Percentiles rank a stretch among this genome's conserved stretches.
These are phyloP conservation scores for Phytophthora syringae DNA, from an alignment of 352 stramenopile species.

Conservation along the genomic window DNA sequence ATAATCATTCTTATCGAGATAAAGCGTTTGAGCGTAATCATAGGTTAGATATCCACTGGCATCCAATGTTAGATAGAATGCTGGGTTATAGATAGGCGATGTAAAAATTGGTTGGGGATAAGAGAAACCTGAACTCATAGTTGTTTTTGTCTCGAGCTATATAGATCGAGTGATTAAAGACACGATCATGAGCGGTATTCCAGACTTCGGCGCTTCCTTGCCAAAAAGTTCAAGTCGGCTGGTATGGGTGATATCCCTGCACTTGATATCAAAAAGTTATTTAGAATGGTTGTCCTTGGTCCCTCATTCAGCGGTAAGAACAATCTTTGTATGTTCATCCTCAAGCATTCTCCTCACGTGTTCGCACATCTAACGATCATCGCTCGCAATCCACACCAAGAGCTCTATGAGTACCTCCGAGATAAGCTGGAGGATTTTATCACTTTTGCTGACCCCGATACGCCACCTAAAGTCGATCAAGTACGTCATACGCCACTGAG, in stretches of 20 bases:
- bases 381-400: slow-evolving; percentile 26
- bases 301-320: slow-evolving; percentile 23
- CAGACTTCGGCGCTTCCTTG: slow-evolving; percentile 9
- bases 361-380: slow-evolving; percentile 22
- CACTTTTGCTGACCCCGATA: slow-evolving; percentile 14
- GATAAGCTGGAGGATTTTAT: slow-evolving; percentile 30
- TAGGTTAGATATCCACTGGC: slow-evolving; percentile 12
- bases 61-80: slow-evolving; percentile 21
- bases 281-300: slow-evolving; percentile 25
- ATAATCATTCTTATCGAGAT: slow-evolving; percentile 22
- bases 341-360: slow-evolving; percentile 8
- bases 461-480: slow-evolving; percentile 9
- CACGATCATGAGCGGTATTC: slow-evolving; percentile 18
- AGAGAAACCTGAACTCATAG: slow-evolving; percentile 26
- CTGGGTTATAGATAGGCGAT: slow-evolving; percentile 25
- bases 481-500: slow-evolving; percentile 11
- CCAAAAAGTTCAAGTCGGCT: slow-evolving; percentile 21
- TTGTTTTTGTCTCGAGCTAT: slow-evolving; percentile 25
- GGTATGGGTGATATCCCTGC: slow-evolving; percentile 13
- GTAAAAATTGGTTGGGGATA: slow-evolving; percentile 20
- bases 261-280: slow-evolving; percentile 25
- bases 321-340: neutral
- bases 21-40: slow-evolving; percentile 25
- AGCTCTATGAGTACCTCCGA: slow-evolving; percentile 26
- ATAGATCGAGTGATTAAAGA: slow-evolving; percentile 16